These are phyloP conservation scores for Epichloe typhina DNA, from an alignment of 2,329 filamentous ascomycete species.

Conservation along the genomic window DNA sequence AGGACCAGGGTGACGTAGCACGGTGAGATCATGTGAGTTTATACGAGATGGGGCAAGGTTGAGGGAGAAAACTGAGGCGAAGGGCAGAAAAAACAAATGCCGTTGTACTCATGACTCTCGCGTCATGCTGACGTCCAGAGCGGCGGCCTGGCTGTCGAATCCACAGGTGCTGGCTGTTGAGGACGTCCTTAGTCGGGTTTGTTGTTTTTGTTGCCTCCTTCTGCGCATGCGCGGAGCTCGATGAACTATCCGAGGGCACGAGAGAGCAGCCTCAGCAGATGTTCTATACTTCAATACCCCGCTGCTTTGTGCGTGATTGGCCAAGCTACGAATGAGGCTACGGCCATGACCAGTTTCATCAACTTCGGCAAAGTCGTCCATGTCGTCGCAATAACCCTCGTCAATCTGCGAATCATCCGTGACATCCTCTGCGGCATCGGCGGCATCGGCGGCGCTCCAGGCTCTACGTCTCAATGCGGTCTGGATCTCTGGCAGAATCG, in stretches of 20 bases:
- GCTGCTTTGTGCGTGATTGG: constrained; percentile 1
- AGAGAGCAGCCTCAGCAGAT: constrained; percentile 7
- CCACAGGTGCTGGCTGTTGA: not conserved
- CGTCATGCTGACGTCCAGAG: not conserved
- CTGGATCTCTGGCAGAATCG: not conserved
- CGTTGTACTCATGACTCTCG: not conserved
- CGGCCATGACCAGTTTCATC: not conserved
- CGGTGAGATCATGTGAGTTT: not conserved
- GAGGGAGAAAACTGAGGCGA: not conserved
- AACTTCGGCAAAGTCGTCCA: constrained; percentile 4
- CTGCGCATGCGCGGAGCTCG: constrained; percentile 7
- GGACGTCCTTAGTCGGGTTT: not conserved
- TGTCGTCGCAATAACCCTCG: not conserved
- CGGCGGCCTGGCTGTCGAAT: not conserved
- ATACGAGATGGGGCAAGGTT: not conserved
- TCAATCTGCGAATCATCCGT: not conserved
- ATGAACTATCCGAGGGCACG: constrained; percentile 7
- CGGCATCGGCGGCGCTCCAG: not conserved
- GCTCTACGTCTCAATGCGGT: not conserved
- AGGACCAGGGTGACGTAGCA: not conserved
- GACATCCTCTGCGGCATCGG: not conserved
- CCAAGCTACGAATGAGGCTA: not conserved
- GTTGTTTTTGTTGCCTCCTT: constrained; percentile 5
- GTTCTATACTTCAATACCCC: constrained; percentile 4
- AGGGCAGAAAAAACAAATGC: not conserved